phyloP scores from a whole-genome alignment of 2,329 filamentous ascomycete species.

The Coniochaeta ligniaria region DNA sequence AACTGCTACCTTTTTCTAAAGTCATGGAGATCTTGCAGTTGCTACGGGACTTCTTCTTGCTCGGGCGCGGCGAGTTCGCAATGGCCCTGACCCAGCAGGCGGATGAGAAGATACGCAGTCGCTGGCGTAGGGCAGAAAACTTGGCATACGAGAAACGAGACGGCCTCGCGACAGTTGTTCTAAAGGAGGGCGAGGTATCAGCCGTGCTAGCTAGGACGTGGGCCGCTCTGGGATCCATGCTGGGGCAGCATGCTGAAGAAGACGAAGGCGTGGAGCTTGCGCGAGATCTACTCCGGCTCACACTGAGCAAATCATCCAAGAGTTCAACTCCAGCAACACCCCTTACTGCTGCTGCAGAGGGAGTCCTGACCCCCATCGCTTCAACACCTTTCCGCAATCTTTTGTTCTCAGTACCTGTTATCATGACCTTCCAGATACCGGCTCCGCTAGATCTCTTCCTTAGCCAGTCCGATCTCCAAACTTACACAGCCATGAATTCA shows the following conservation, averaged over 20 bases:
- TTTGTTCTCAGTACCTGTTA: slow-evolving; percentile 69
- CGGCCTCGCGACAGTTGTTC: slow-evolving; percentile 52
- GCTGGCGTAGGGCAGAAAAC: slow-evolving; percentile 60
- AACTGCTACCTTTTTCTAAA: slow-evolving; percentile 68
- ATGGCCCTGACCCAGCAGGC: slow-evolving; percentile 80
- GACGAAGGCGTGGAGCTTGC: slow-evolving; percentile 80
- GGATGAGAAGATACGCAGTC: slow-evolving; percentile 68
- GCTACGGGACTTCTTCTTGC: slow-evolving; percentile 78
- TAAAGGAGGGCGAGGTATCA: slow-evolving; percentile 83
- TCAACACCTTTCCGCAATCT: slow-evolving; percentile 67
- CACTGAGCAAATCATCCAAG: slow-evolving; percentile 40
- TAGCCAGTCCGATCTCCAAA: slow-evolving; percentile 63
- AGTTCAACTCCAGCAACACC: slow-evolving; percentile 6
- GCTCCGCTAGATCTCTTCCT: slow-evolving; percentile 86
- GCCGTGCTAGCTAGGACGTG: slow-evolving; percentile 72
- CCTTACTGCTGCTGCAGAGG: slow-evolving; percentile 20
- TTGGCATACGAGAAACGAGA: slow-evolving; percentile 50
- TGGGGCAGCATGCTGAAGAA: slow-evolving; percentile 64
- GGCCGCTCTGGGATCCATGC: slow-evolving; percentile 69
- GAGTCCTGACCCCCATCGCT: slow-evolving; percentile 26
- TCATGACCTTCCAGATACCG: slow-evolving; percentile 63
- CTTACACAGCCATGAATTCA: slow-evolving; percentile 78
- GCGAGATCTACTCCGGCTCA: slow-evolving; percentile 66
- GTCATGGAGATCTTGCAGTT: slow-evolving; percentile 73
- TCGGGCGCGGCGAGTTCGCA: slow-evolving; percentile 86